These are phyloP conservation scores for Colletotrichum brevisporum DNA, from an alignment of 2,329 filamentous ascomycete species.

Conservation along the genomic window DNA sequence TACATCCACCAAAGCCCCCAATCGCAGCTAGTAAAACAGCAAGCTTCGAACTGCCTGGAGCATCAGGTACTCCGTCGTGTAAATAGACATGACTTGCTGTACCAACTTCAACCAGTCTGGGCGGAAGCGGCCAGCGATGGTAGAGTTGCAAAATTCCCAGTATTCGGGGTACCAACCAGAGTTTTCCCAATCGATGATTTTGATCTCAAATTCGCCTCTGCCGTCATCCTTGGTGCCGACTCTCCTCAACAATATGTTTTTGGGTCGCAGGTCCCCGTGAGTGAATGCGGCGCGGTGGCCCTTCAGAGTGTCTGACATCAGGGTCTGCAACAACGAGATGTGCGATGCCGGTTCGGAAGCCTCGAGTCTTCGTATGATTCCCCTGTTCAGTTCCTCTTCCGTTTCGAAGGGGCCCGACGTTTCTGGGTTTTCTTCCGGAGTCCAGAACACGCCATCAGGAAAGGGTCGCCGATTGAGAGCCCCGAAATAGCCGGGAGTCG, in stretches of 20 bases:
- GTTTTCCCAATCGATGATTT: neutral
- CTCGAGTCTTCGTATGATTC: neutral
- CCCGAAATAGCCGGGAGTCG: neutral
- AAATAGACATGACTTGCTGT: neutral
- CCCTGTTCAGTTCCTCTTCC: neutral
- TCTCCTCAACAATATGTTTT: neutral
- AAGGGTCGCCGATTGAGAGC: neutral
- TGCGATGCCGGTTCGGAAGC: neutral
- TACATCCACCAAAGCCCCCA: too few relatives aligned
- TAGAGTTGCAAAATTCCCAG: conserved; percentile 2
- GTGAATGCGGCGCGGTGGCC: neutral
- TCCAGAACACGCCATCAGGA: neutral
- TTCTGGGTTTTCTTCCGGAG: neutral
- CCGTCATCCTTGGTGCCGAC: neutral
- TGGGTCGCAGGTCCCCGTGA: neutral
- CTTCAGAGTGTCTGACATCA: neutral
- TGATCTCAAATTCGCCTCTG: neutral
- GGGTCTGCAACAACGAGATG: neutral
- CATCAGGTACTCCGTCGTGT: neutral
- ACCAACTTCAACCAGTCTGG: neutral
- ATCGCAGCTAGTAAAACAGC: neutral
- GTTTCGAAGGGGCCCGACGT: neutral
- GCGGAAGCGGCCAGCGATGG: neutral
- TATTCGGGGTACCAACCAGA: neutral
- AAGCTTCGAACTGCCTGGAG: neutral